These are phyloP conservation scores for Magnaporthiopsis incrustans DNA, from an alignment of 2,329 filamentous ascomycete genomes.

Conservation along the genomic window DNA sequence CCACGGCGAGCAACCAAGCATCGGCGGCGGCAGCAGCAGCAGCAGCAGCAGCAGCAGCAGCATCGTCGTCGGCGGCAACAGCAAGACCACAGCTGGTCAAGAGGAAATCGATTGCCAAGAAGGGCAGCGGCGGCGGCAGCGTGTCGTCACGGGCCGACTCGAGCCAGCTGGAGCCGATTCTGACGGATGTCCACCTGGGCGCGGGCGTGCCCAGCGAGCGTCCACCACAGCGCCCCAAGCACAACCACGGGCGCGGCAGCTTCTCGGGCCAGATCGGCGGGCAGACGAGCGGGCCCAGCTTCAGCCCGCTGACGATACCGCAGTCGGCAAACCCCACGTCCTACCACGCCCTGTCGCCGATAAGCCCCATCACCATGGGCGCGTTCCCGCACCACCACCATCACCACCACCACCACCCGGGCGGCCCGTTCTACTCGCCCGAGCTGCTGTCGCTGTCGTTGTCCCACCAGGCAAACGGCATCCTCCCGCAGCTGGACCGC, in stretches of 20 bases:
- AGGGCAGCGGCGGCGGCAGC: constrained; percentile 20
- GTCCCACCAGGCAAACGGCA: constrained; percentile 34
- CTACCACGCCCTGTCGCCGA: constrained; percentile 42
- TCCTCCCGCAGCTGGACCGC: constrained; percentile 63
- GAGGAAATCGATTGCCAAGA: constrained; percentile 30
- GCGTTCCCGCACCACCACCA: constrained; percentile 22
- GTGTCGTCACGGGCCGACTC: constrained; percentile 22
- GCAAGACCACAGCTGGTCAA: constrained; percentile 20
- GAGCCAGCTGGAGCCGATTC: constrained; percentile 27
- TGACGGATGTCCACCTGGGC: constrained; percentile 25
- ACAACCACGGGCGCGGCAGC: constrained; percentile 27
- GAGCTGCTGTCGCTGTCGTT: constrained; percentile 47
- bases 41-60: constrained; percentile 16
- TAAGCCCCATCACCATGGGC: constrained; percentile 39
- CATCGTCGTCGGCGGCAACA: constrained; percentile 10
- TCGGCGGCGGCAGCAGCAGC: constrained; percentile 17
- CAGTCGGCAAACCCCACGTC: constrained; percentile 26
- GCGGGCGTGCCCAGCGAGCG: constrained; percentile 15
- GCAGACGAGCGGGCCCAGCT: constrained; percentile 33
- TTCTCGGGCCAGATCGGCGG: constrained; percentile 32
- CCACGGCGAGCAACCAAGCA: constrained; percentile 15
- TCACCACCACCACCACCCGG: constrained; percentile 24
- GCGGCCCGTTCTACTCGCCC: constrained; percentile 36
- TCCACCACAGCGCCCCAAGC: constrained; percentile 26
- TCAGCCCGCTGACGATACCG: constrained; percentile 32